phyloP scores from a whole-genome alignment of 2,329 filamentous ascomycete genomes.

The Nigrospora osmanthi region DNA sequence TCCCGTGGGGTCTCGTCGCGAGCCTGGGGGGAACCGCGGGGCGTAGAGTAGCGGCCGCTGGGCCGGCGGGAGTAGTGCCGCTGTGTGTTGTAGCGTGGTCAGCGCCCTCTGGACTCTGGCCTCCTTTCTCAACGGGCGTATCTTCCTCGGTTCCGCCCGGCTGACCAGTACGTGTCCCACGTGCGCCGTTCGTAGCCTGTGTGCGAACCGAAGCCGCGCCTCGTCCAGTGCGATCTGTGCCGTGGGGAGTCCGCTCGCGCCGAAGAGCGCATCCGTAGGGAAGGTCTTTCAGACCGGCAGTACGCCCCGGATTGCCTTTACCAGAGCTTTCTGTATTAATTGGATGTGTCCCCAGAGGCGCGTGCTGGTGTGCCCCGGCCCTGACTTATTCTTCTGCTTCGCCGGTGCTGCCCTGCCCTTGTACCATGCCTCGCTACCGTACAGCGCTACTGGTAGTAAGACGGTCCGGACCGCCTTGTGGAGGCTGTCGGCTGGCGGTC shows the following conservation, averaged over 20 bases:
- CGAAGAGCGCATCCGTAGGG: neutral
- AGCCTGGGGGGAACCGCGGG: neutral
- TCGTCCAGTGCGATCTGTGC: neutral
- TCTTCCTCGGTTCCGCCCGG: neutral
- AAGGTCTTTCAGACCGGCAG: neutral
- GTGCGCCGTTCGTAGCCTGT: neutral
- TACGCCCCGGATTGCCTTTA: slow-evolving; percentile 1
- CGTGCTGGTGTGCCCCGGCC: neutral
- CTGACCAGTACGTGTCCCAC: neutral
- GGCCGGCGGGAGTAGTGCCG: neutral
- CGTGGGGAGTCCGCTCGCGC: neutral
- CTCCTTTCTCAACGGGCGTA: neutral
- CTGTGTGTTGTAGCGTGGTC: neutral
- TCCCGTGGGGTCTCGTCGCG: neutral
- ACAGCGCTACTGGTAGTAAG: slow-evolving; percentile 1
- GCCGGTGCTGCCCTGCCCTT: neutral
- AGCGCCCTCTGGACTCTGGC: no score
- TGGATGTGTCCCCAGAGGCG: neutral
- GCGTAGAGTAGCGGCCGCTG: neutral
- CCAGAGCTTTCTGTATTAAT: neutral
- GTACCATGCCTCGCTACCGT: slow-evolving; percentile 6
- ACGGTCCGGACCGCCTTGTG: neutral
- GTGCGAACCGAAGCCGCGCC: neutral
- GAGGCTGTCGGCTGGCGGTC: neutral
- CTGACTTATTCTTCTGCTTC: neutral